Base-by-base conservation (phyloP, 208 protist genomes). In the Borovskyia barvae region DNA sequence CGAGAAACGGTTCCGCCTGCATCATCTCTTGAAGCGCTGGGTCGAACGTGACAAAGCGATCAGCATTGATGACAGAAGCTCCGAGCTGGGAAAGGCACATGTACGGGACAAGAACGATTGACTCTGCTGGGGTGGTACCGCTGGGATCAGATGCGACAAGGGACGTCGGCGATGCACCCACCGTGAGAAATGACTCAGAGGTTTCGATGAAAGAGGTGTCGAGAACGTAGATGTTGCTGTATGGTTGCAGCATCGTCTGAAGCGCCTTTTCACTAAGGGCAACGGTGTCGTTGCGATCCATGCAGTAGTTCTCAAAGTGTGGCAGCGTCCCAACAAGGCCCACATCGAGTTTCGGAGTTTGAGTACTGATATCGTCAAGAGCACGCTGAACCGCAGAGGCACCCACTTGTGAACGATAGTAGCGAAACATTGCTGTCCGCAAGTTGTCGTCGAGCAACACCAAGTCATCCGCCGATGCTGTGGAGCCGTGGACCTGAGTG, bases 181-280 rank as follows among this genome's bases (percentile, higher is more conserved):
- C n/a, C 9, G 35, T 58, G 29, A 91, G 52, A 60, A 92, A 94
- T 8, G 66, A 33, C 51, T 92, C 82, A 22, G 79, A 81, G 20
- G 75, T 87, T 51, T 95, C 88, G 9, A 95, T 66, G 68, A 92
- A 95, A 7, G 88, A 95, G 29, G 81, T 66, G 67, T 95, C 88
- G 15, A 95, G 62, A 20, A 95, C 46, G 60, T 80, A 91, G n/a
- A 92, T 64, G 5, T 32, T 51, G 26, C 62, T 49, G 55, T 74
- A 85, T 3, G 66, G 61, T 12, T 32, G n/a, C 14, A 81, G 32
- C 2, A 75, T 51, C 7, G n/a, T n/a, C 24, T 62, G 57, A 7
- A 95, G 58, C 26, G 65, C 41, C 28, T 22, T 53, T 22, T 72
- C 42, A 66, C 82, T 75, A 28, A 80, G 83, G 2, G 77, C 71